phyloP scores from a whole-genome alignment of 2,329 filamentous ascomycete genomes.

The Podosphaera aphanis region DNA sequence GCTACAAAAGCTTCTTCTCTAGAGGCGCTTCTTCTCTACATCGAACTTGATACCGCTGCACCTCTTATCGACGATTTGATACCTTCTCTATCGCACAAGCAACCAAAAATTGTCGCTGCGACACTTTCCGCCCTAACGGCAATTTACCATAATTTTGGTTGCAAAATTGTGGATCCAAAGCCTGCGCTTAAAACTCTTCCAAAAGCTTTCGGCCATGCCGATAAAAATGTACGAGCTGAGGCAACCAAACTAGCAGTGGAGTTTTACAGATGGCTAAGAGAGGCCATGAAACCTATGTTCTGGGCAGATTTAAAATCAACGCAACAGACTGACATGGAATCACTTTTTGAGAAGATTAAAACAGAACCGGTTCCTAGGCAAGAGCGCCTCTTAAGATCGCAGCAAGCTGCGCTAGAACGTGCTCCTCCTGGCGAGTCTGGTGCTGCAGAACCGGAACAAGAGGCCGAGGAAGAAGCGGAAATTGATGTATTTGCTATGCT shows the following conservation, averaged over 20 bases:
- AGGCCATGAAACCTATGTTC: conserved; percentile 95
- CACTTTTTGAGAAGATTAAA: conserved; percentile 83
- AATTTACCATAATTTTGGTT: conserved; percentile 84
- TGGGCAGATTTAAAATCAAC: conserved; percentile 90
- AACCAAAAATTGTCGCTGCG: conserved; percentile 66
- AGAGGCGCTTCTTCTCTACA: conserved; percentile 67
- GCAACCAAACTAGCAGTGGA: conserved; percentile 81
- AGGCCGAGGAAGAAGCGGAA: conserved; percentile 35
- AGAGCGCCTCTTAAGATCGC: conserved; percentile 65
- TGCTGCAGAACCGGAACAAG: conserved; percentile 32
- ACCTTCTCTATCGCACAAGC: conserved; percentile 63
- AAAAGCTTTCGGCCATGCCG: conserved; percentile 82
- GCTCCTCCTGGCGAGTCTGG: conserved; percentile 33
- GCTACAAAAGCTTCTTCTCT: conserved; percentile 70
- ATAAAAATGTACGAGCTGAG: conserved; percentile 93
- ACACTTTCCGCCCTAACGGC: conserved; percentile 54
- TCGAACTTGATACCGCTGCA: conserved; percentile 69
- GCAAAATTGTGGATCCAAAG: conserved; percentile 84
- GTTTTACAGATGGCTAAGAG: conserved; percentile 86
- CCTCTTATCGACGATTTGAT: conserved; percentile 81
- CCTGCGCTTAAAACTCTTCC: conserved; percentile 69
- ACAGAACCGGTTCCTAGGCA: conserved; percentile 72
- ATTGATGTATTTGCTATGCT: conserved; percentile 63
- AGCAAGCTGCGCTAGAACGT: conserved; percentile 63
- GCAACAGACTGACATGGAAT: conserved; percentile 82